phyloP scores from a whole-genome alignment of 176 grass and related monocot genomes.

The Phragmites australis region DNA sequence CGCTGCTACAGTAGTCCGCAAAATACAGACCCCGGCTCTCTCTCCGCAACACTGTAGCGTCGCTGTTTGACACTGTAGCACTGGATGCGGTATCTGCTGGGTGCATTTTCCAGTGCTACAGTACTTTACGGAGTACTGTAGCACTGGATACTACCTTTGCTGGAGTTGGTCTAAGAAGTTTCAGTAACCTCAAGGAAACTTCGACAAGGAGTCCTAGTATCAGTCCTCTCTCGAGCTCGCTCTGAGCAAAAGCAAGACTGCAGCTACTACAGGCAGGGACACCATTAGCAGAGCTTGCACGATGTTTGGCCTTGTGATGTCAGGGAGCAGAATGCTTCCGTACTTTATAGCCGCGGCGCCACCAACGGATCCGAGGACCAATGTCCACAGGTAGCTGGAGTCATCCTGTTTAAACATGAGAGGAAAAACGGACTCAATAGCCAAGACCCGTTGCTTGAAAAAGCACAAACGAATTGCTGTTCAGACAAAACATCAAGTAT shows the following conservation, averaged over 20 bases:
- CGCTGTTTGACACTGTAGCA: too few relatives aligned
- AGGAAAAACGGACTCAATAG: neutral
- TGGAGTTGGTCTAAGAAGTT: neutral
- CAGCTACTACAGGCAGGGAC: constrained; percentile 60
- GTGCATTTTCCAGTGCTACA: too few relatives aligned
- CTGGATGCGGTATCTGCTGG: too few relatives aligned
- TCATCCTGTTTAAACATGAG: constrained; percentile 48
- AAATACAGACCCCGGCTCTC: too few relatives aligned
- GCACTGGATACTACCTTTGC: too few relatives aligned
- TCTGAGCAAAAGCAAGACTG: constrained; percentile 58
- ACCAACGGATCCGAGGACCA: constrained; percentile 65
- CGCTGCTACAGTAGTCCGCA: too few relatives aligned
- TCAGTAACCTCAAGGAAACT: neutral
- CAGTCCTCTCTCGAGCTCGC: constrained; percentile 42
- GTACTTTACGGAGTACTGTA: too few relatives aligned
- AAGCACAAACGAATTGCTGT: neutral
- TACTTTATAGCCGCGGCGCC: constrained; percentile 79
- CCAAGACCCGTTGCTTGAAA: neutral
- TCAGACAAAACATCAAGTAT: neutral
- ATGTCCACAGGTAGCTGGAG: constrained; percentile 58
- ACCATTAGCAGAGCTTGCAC: constrained; percentile 72
- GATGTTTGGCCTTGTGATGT: constrained; percentile 74
- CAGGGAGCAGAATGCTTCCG: constrained; percentile 75
- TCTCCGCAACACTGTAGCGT: too few relatives aligned
- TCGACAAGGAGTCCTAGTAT: constrained; percentile 16